Evolutionary conservation across 2,329 filamentous ascomycete genomes (phyloP).

Genomic region (Lasiodiplodia citricola): DNA sequence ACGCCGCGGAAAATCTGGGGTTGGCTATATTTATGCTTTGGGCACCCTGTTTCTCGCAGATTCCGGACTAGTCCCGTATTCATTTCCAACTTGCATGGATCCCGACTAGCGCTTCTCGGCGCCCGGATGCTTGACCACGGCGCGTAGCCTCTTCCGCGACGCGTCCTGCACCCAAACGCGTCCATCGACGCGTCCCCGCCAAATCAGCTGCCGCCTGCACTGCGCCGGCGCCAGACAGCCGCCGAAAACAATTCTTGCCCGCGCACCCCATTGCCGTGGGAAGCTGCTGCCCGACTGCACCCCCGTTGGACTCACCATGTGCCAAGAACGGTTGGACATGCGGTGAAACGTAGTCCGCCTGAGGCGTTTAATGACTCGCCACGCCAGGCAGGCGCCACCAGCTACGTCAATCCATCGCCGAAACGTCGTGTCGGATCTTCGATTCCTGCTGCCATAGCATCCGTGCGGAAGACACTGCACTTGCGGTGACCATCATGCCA

Average conservation of each 20-base stretch:
- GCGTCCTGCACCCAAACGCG: constrained; percentile 1
- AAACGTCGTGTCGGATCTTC: constrained; percentile 9
- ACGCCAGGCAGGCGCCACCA: constrained; percentile 17
- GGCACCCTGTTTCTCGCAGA: constrained; percentile 21
- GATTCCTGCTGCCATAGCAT: constrained; percentile 10
- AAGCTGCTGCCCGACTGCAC: neutral
- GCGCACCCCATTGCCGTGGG: neutral
- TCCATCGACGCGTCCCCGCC: constrained; percentile 6
- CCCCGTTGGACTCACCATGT: neutral
- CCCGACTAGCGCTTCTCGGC: constrained; percentile 14
- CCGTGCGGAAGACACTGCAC: constrained; percentile 11
- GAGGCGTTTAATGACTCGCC: constrained; percentile 23
- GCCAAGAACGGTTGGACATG: constrained; percentile 10
- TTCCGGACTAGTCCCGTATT: constrained; percentile 23
- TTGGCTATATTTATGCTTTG: constrained; percentile 29
- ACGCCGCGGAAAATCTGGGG: constrained; percentile 23
- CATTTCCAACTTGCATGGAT: constrained; percentile 17
- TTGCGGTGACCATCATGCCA: constrained; percentile 21
- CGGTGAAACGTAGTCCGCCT: constrained; percentile 20
- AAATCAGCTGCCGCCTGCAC: constrained; percentile 7
- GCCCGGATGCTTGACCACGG: constrained; percentile 14
- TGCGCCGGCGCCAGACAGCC: neutral
- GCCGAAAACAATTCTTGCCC: neutral
- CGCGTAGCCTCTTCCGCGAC: constrained; percentile 6
- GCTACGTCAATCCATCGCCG: constrained; percentile 11